A percentile compares a stretch with the other conserved stretches of the same genome.
These are phyloP conservation scores for Fusarium drepaniforme DNA, from an alignment of 2,329 filamentous ascomycete species.

Conservation along the genomic window DNA sequence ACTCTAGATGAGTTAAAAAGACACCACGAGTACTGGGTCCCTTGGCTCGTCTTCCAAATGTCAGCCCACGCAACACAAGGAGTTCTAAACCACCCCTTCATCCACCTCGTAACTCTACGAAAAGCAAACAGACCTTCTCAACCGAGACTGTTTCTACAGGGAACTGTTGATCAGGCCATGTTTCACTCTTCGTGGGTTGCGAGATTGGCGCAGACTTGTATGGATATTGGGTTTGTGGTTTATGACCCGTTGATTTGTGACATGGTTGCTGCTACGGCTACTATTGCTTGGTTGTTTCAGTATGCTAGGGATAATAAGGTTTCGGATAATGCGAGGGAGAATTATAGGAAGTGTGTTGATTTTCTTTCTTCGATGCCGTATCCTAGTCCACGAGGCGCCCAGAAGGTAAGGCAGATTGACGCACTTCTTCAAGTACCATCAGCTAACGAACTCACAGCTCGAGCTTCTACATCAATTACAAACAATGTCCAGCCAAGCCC, in stretches of 20 bases:
- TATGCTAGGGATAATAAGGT: conserved; percentile 36
- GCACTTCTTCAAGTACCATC: background rate
- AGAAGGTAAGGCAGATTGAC: conserved; percentile 14
- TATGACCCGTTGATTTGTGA: conserved; percentile 37
- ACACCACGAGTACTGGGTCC: conserved; percentile 37
- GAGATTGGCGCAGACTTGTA: conserved; percentile 34
- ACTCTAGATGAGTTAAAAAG: conserved; percentile 24
- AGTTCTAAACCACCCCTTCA: conserved; percentile 36
- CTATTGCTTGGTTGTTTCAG: conserved; percentile 41
- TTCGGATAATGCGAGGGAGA: conserved; percentile 29
- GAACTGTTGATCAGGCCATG: conserved; percentile 39
- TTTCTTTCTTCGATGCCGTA: conserved; percentile 32
- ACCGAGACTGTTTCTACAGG: conserved; percentile 31
- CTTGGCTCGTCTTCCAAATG: conserved; percentile 38
- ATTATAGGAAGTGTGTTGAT: conserved; percentile 28
- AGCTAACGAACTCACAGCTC: background rate
- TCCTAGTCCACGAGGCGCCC: conserved; percentile 20
- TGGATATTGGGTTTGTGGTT: conserved; percentile 32
- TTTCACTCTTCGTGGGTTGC: conserved; percentile 41
- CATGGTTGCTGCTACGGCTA: conserved; percentile 37
- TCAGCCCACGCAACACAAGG: conserved; percentile 33
- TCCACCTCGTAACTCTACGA: conserved; percentile 34
- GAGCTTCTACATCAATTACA: conserved; percentile 25
- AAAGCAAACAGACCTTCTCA: conserved; percentile 23
- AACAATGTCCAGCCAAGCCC: conserved; percentile 33